Evolutionary conservation across 805 yeast genomes (phyloP).

Genomic region (Ogataea philodendri): DNA sequence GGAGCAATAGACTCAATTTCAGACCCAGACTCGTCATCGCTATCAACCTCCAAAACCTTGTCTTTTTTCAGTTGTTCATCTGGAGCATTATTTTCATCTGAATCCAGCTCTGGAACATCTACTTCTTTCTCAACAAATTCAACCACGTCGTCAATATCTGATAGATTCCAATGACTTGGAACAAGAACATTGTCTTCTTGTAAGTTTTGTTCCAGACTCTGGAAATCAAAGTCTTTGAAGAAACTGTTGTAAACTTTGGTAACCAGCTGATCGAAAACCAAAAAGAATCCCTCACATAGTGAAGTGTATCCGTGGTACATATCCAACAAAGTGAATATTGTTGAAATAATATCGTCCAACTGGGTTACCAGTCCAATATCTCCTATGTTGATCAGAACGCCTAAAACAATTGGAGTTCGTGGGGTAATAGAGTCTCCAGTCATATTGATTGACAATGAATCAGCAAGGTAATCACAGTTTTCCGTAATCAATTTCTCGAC

Average conservation of each 20-base stretch:
- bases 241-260: constrained; percentile 44
- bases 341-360: constrained; percentile 64
- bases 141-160: constrained; percentile 42
- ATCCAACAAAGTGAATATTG: constrained; percentile 76
- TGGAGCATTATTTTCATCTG: constrained; percentile 18
- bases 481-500: constrained; percentile 54
- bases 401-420: constrained; percentile 64
- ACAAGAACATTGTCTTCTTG: constrained; percentile 27
- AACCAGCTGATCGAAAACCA: constrained; percentile 62
- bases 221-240: constrained; percentile 31
- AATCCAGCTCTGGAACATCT: constrained; percentile 23
- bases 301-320: constrained; percentile 77
- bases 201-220: constrained; percentile 15
- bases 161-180: constrained; percentile 62
- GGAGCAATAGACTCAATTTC: constrained; percentile 30
- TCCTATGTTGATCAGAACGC: constrained; percentile 66
- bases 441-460: constrained; percentile 67
- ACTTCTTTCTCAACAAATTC: constrained; percentile 40
- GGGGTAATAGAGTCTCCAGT: constrained; percentile 74
- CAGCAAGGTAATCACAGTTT: constrained; percentile 79
- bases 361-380: constrained; percentile 65
- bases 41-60: constrained; percentile 30
- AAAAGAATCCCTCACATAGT: constrained; percentile 70
- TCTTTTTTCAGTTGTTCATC: constrained; percentile 22
- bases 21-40: constrained; percentile 40